A percentile compares a stretch with the other conserved stretches of the same genome.
Evolutionary conservation across 1,284 basidiomycete genomes (phyloP).

Genomic region (Sporisorium graminicola): DNA sequence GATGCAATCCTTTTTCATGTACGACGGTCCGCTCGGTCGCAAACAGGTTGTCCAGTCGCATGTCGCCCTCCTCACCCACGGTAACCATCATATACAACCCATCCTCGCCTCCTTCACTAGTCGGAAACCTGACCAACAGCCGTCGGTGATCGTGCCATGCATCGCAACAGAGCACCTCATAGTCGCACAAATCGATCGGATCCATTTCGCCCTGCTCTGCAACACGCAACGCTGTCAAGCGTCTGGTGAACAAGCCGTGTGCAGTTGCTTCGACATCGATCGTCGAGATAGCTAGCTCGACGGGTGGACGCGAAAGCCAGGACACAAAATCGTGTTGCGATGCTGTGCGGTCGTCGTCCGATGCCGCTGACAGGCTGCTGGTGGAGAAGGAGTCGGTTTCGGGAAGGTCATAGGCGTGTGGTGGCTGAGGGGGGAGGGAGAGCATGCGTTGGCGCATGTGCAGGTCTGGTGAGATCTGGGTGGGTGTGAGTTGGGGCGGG

Average conservation of each 20-base stretch:
- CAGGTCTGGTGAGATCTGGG: slow-evolving; percentile 35
- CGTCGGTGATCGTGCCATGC: slow-evolving; percentile 10
- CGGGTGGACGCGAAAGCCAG: slow-evolving; percentile 27
- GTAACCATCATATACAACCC: slow-evolving; percentile 14
- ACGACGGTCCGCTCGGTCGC: not conserved
- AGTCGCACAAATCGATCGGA: slow-evolving; percentile 14
- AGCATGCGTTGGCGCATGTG: slow-evolving; percentile 42
- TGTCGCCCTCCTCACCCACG: not conserved
- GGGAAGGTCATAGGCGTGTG: slow-evolving; percentile 15
- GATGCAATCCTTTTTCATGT: slow-evolving; percentile 1
- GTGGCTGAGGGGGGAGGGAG: slow-evolving; percentile 10
- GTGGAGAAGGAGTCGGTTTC: slow-evolving; percentile 3
- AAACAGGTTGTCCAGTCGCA: slow-evolving; percentile 37
- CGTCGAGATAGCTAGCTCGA: not conserved
- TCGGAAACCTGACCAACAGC: slow-evolving; percentile 8
- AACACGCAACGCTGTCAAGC: not conserved
- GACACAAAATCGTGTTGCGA: slow-evolving; percentile 11
- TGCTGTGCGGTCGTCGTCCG: not conserved
- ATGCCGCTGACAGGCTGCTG: not conserved
- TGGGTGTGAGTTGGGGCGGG: slow-evolving; percentile 8
- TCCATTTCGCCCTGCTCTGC: slow-evolving; percentile 2
- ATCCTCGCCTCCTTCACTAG: not conserved
- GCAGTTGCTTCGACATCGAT: not conserved
- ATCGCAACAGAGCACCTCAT: slow-evolving; percentile 10
- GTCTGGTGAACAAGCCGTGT: not conserved